Percentiles rank a stretch among this genome's conserved stretches.
Evolutionary conservation across 306 rosid genomes (phyloP).

Genomic region (Cucumis melo): DNA sequence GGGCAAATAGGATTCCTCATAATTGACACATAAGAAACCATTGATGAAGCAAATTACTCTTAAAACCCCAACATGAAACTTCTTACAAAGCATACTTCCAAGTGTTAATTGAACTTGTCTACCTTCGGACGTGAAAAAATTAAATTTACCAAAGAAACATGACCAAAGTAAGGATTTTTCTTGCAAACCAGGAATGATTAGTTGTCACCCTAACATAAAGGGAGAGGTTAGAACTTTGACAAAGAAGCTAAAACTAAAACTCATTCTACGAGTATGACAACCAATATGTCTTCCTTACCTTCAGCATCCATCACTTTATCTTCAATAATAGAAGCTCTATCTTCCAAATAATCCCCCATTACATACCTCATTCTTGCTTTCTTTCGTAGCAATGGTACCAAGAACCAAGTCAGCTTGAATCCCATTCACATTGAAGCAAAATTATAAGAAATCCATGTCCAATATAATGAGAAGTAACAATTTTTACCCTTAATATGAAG

Average conservation of each 20-base stretch:
- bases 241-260: no score
- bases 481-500: background rate
- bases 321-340: slow-evolving; percentile 69
- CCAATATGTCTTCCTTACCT: no score
- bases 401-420: slow-evolving; percentile 74
- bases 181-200: no score
- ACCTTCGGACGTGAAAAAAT: no score
- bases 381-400: slow-evolving; percentile 70
- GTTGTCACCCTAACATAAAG: no score
- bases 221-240: no score
- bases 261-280: no score
- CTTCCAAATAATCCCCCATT: slow-evolving; percentile 58
- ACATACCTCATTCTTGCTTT: slow-evolving; percentile 15
- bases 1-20: background rate
- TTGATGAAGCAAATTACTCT: no score
- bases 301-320: slow-evolving; percentile 75
- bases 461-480: background rate
- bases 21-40: background rate
- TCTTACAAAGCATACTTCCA: background rate
- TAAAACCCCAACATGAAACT: background rate
- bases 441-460: background rate
- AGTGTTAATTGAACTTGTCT: no score
- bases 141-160: no score
- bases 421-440: slow-evolving; percentile 21
- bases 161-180: no score